A percentile compares a stretch with the other conserved stretches of the same genome.
Conservation (phyloP, 805 yeast genomes). For the Cyberlindnera xylosilytica region DNA sequence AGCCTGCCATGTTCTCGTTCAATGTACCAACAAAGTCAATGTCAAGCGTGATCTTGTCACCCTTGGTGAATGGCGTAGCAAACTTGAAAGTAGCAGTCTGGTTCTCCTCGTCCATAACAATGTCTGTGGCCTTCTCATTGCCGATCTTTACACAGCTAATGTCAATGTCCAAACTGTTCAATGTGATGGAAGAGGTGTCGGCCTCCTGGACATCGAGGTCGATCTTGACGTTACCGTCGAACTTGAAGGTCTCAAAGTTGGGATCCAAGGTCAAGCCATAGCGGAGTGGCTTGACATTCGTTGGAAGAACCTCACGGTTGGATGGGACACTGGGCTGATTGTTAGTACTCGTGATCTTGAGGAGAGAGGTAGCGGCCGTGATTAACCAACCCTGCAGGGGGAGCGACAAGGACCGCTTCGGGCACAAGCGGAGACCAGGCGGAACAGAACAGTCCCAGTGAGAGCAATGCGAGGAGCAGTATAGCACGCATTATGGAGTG, state of each 20-base stretch:
- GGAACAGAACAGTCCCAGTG: too few species aligned
- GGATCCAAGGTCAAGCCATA: slow-evolving; percentile 71
- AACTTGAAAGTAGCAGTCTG: slow-evolving; percentile 67
- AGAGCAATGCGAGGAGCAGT: too few species aligned
- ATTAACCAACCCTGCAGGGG: too few species aligned
- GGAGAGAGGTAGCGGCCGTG: too few species aligned
- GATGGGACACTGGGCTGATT: slow-evolving; percentile 23
- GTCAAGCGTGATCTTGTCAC: slow-evolving; percentile 41
- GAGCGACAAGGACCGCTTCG: too few species aligned
- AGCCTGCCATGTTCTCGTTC: slow-evolving; percentile 81
- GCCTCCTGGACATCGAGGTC: slow-evolving; percentile 49
- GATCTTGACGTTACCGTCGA: slow-evolving; percentile 52
- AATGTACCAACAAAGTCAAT: slow-evolving; percentile 58
- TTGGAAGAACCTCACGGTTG: slow-evolving; percentile 50
- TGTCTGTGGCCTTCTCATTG: slow-evolving; percentile 33
- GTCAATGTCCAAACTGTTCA: slow-evolving; percentile 67
- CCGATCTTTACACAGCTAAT: slow-evolving; percentile 45
- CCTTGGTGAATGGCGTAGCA: slow-evolving; percentile 37
- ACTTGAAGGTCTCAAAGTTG: slow-evolving; percentile 53
- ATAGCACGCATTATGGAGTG: too few species aligned
- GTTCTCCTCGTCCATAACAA: slow-evolving; percentile 44
- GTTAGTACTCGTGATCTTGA: slow-evolving; percentile 16
- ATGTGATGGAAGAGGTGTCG: slow-evolving; percentile 41
- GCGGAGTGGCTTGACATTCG: slow-evolving; percentile 66
- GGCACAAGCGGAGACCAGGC: too few species aligned